phyloP scores from a whole-genome alignment of 2,329 filamentous ascomycete species.

The Helminthosporium solani region DNA sequence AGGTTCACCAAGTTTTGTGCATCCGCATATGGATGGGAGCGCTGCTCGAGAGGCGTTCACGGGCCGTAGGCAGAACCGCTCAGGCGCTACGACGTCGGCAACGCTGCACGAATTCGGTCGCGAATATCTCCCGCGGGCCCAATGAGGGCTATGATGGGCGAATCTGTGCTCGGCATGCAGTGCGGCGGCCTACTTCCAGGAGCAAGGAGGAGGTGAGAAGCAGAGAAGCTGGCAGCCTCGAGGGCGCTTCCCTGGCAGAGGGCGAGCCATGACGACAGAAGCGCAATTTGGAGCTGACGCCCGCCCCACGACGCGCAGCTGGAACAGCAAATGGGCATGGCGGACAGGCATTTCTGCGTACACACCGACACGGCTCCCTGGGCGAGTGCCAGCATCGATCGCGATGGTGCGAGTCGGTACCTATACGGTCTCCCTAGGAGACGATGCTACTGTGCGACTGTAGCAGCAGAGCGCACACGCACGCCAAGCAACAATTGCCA shows the following conservation, averaged over 20 bases:
- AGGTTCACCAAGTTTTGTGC: slow-evolving; percentile 34
- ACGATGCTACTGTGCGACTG: too few relatives aligned
- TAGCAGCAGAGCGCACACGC: too few relatives aligned
- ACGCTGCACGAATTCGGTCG: slow-evolving; percentile 31
- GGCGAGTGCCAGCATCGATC: slow-evolving; percentile 16
- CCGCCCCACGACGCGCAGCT: slow-evolving; percentile 10
- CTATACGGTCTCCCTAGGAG: too few relatives aligned
- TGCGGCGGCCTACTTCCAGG: slow-evolving; percentile 26
- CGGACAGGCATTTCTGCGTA: background rate
- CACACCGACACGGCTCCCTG: background rate
- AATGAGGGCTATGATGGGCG: slow-evolving; percentile 20
- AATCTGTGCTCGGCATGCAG: slow-evolving; percentile 19
- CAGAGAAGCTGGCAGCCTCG: slow-evolving; percentile 17
- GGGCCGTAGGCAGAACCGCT: slow-evolving; percentile 28
- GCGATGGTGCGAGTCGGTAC: slow-evolving; percentile 6
- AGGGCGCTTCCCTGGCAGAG: slow-evolving; percentile 31
- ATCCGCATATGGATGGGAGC: slow-evolving; percentile 25
- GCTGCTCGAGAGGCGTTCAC: slow-evolving; percentile 27
- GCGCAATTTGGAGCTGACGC: slow-evolving; percentile 20
- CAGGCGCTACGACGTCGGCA: slow-evolving; percentile 29
- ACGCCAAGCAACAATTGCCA: slow-evolving; percentile 7
- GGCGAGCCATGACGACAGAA: slow-evolving; percentile 31
- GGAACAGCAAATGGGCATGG: slow-evolving; percentile 18
- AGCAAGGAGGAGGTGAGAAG: too few relatives aligned
- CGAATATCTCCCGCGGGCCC: slow-evolving; percentile 30